Conservation (phyloP, 2,329 filamentous ascomycete genomes). For the Cercospora citrullina region DNA sequence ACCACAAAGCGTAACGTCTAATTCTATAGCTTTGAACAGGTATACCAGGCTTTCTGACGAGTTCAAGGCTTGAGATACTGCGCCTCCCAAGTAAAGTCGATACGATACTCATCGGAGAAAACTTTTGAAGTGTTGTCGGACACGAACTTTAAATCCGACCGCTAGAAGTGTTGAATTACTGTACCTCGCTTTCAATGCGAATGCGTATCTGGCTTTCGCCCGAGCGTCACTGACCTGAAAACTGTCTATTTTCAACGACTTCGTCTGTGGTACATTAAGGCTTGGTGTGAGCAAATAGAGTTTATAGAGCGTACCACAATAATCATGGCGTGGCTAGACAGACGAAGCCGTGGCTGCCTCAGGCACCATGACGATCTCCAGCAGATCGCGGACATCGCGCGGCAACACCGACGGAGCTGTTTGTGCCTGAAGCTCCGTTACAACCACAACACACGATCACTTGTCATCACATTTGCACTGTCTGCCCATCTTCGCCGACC, state of each 20-base stretch:
- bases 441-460: conserved; percentile 9
- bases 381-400: neutral
- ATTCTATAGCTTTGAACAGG: too few species aligned
- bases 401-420: conserved; percentile 5
- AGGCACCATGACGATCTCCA: conserved; percentile 11
- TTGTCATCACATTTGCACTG: conserved; percentile 2
- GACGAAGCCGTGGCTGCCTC: neutral
- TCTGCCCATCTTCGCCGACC: conserved; percentile 1
- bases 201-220: neutral
- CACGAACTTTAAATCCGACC: neutral
- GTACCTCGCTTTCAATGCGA: neutral
- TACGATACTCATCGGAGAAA: too few species aligned
- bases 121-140: neutral
- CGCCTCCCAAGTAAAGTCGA: too few species aligned
- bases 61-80: neutral
- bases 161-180: neutral
- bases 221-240: neutral
- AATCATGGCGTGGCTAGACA: neutral
- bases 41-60: too few species aligned
- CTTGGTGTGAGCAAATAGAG: neutral
- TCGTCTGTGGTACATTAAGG: neutral
- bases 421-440: conserved; percentile 4
- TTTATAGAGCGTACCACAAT: neutral
- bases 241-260: neutral
- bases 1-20: neutral